Base-by-base conservation (phyloP, 2,329 filamentous ascomycete species). In the Botryotinia globosa region DNA sequence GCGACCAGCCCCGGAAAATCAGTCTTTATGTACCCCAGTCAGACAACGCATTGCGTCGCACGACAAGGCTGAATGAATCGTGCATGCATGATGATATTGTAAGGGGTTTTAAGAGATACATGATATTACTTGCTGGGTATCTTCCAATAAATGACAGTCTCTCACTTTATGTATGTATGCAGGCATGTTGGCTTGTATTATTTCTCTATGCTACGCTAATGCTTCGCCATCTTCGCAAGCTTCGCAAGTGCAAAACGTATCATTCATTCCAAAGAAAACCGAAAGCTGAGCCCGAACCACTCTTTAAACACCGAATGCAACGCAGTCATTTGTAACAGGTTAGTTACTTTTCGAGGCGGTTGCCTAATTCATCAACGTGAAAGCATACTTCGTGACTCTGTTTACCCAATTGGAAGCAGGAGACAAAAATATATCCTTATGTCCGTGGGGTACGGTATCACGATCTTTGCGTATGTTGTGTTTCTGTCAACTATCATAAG, bases 341-440 rank as follows among this genome's bases (percentile, higher is more conserved):
- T 32, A 42, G 65, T 56, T 42, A 22, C 48, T 42, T 67, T 56
- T 44, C 6, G n/a, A 32, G 22, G 37, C 7, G 65, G 48, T 68
- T 56, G 65, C 65, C 64, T 67, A 67, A 42, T 67, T 56, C 48
- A 67, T 67, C 34, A 29, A 42, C 9, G 34, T 56, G 37, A 6
- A 48, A 56, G n/a, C 51, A 63, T n/a, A 68, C 48, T 56, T 68
- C 18, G 65, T 68, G 65, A 68, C 48, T 68, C 54, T n/a, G 10
- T 44, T 29, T 68, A 44, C 65, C 65, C 48, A 68, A 68, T 68
- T 42, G 34, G 10, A 68, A 25, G 48, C 5, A 37, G 34, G 25
- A 25, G 37, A 22, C 37, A 14, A 16, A 32, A 29, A 25, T 20
- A 12, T 44, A 56, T 56, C n/a, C 34, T 68, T 56, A 42, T 56